These are phyloP conservation scores for Alisma plantagoaquatica DNA, from an alignment of 106 monocot genomes.

Conservation along the genomic window DNA sequence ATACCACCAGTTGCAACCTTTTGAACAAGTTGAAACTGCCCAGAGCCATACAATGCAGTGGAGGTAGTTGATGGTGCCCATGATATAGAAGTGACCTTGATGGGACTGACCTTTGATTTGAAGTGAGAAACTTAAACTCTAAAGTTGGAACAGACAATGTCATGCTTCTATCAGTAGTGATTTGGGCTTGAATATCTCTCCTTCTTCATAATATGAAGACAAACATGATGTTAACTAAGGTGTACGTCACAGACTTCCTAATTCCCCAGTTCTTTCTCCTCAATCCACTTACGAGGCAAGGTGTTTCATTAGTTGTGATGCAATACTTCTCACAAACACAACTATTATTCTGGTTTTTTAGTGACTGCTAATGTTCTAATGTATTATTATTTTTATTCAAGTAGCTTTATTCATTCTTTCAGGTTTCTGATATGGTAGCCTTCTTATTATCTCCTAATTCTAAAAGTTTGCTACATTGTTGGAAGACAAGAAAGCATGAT, in stretches of 20 bases:
- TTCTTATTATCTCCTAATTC: slow-evolving; percentile 52
- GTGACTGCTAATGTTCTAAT: slow-evolving; percentile 71
- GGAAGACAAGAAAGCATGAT: slow-evolving; percentile 23
- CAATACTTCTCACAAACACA: background rate
- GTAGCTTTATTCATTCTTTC: background rate
- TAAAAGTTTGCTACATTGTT: slow-evolving; percentile 29
- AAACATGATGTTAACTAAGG: slow-evolving; percentile 33
- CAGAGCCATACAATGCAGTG: background rate
- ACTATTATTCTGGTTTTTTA: no score
- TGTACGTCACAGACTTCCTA: slow-evolving; percentile 21
- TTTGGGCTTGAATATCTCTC: slow-evolving; percentile 70
- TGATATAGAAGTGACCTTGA: slow-evolving; percentile 12
- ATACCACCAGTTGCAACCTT: slow-evolving; percentile 9
- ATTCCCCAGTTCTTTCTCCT: slow-evolving; percentile 50
- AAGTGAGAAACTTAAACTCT: no score
- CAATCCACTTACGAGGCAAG: slow-evolving; percentile 54
- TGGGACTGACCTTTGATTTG: slow-evolving; percentile 4
- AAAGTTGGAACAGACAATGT: no score
- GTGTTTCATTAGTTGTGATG: background rate
- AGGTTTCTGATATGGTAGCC: background rate
- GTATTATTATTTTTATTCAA: slow-evolving; percentile 31
- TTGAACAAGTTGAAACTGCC: background rate
- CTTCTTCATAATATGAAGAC: slow-evolving; percentile 57
- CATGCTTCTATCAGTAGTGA: slow-evolving; percentile 73
- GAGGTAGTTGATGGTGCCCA: slow-evolving; percentile 11